A percentile compares a stretch with the other conserved stretches of the same genome.
Evolutionary conservation across 2,329 filamentous ascomycete genomes (phyloP).

Genomic region (Colletotrichum musicola): DNA sequence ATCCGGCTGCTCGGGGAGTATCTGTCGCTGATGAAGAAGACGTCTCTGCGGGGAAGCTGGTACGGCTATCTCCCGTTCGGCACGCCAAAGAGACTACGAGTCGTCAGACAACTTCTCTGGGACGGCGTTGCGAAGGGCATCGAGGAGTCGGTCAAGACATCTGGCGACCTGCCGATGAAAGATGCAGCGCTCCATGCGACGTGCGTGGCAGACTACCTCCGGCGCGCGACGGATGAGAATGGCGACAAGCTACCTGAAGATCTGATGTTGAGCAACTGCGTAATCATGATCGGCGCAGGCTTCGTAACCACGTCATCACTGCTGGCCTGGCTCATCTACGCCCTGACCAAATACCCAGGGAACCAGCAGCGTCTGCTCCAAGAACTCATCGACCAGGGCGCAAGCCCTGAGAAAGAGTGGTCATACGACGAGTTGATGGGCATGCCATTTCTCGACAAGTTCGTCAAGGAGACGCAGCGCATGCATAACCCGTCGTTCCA

Average conservation of each 20-base stretch:
- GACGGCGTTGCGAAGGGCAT: constrained; percentile 20
- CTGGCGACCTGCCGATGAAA: constrained; percentile 9
- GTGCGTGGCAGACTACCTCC: constrained; percentile 24
- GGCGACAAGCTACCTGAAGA: not conserved
- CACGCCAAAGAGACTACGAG: constrained; percentile 6
- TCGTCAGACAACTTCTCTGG: constrained; percentile 16
- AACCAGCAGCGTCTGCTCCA: constrained; percentile 20
- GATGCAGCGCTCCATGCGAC: constrained; percentile 10
- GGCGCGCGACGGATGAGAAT: constrained; percentile 12
- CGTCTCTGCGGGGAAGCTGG: no score
- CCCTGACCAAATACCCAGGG: constrained; percentile 14
- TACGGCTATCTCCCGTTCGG: constrained; percentile 25
- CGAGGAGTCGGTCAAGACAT: constrained; percentile 6
- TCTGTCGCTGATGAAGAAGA: no score
- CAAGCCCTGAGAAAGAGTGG: not conserved
- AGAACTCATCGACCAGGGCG: constrained; percentile 10
- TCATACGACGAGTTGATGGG: constrained; percentile 9
- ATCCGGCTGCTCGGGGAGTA: no score
- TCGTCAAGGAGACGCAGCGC: constrained; percentile 23
- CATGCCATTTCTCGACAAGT: constrained; percentile 22
- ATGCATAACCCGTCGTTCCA: constrained; percentile 31
- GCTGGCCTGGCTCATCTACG: constrained; percentile 18
- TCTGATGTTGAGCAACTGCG: constrained; percentile 20
- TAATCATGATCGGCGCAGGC: constrained; percentile 24
- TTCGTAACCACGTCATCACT: constrained; percentile 25